phyloP scores from a whole-genome alignment of 2,329 filamentous ascomycete genomes.

The Colletotrichum camelliae region DNA sequence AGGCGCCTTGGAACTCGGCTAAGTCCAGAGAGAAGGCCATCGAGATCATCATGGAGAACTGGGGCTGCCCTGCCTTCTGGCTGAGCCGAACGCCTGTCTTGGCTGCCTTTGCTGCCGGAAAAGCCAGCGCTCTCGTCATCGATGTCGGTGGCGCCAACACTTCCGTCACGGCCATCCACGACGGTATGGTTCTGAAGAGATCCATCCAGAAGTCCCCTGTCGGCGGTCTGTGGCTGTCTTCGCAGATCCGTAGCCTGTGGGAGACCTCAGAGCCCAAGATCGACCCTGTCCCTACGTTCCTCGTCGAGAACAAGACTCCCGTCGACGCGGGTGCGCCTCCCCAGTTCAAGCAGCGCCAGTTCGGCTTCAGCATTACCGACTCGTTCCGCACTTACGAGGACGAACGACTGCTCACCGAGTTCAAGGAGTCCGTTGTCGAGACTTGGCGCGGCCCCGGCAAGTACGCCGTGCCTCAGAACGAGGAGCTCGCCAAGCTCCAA shows the following conservation, averaged over 20 bases:
- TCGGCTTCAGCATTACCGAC: conserved; percentile 63
- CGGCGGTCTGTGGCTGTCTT: conserved; percentile 88
- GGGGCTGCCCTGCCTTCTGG: conserved; percentile 95
- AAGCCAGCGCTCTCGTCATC: conserved; percentile 89
- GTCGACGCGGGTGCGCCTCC: conserved; percentile 86
- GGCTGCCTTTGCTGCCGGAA: conserved; percentile 89
- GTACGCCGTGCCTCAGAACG: conserved; percentile 69
- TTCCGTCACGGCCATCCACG: conserved; percentile 88
- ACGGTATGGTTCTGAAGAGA: conserved; percentile 92
- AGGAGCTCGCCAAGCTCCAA: conserved; percentile 74
- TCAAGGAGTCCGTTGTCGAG: conserved; percentile 97
- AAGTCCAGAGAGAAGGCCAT: conserved; percentile 94
- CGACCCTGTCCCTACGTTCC: conserved; percentile 82
- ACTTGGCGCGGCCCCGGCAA: conserved; percentile 84
- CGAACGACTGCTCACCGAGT: conserved; percentile 91
- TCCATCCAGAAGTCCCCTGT: conserved; percentile 85
- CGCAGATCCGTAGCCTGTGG: conserved; percentile 85
- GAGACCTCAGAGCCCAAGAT: conserved; percentile 71
- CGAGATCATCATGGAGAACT: conserved; percentile 96
- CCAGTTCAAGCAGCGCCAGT: conserved; percentile 77
- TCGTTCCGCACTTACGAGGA: conserved; percentile 87
- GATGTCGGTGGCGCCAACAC: conserved; percentile 90
- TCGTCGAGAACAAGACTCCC: conserved; percentile 84
- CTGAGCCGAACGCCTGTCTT: conserved; percentile 88
- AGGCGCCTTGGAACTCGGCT: conserved; percentile 88